Conservation (phyloP, 176 grass and related monocot genomes). For the Zizania latifolia region DNA sequence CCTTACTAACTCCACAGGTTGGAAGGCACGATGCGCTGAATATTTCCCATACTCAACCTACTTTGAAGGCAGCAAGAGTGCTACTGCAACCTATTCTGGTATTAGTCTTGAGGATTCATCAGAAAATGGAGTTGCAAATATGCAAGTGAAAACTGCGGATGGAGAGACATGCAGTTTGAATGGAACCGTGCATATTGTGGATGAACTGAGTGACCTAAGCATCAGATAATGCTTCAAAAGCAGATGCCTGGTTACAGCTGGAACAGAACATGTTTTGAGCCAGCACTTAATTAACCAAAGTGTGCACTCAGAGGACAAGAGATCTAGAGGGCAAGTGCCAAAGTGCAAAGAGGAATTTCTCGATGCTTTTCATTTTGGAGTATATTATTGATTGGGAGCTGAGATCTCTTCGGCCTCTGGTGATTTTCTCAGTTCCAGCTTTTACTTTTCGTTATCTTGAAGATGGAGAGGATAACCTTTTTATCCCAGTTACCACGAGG, state of each 20-base stretch:
- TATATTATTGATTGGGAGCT: constrained; percentile 39
- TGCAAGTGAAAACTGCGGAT: constrained; percentile 14
- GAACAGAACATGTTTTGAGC: constrained; percentile 22
- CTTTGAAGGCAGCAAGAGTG: constrained; percentile 66
- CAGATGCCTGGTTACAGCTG: constrained; percentile 24
- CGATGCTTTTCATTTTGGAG: constrained; percentile 23
- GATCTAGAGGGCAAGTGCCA: not conserved
- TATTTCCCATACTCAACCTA: constrained; percentile 88
- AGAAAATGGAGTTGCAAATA: constrained; percentile 69
- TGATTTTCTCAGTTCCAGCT: constrained; percentile 37
- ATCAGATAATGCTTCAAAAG: constrained; percentile 37
- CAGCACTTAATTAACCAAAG: constrained; percentile 20
- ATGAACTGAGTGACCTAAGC: constrained; percentile 53
- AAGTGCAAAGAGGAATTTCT: constrained; percentile 15
- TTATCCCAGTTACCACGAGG: constrained; percentile 19
- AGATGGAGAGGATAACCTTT: constrained; percentile 41
- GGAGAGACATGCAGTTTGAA: constrained; percentile 42
- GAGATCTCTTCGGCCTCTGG: constrained; percentile 26
- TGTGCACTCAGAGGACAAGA: not conserved
- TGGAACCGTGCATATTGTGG: constrained; percentile 44
- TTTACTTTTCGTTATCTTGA: constrained; percentile 42
- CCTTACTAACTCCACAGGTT: constrained; percentile 48
- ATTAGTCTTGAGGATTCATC: constrained; percentile 35
- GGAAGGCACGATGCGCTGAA: constrained; percentile 69
- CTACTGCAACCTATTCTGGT: constrained; percentile 25